Percentiles rank a stretch among this genome's conserved stretches.
These are phyloP conservation scores for Parasitella parasitica DNA, from an alignment of 371 early-diverging fungal species.

Conservation along the genomic window DNA sequence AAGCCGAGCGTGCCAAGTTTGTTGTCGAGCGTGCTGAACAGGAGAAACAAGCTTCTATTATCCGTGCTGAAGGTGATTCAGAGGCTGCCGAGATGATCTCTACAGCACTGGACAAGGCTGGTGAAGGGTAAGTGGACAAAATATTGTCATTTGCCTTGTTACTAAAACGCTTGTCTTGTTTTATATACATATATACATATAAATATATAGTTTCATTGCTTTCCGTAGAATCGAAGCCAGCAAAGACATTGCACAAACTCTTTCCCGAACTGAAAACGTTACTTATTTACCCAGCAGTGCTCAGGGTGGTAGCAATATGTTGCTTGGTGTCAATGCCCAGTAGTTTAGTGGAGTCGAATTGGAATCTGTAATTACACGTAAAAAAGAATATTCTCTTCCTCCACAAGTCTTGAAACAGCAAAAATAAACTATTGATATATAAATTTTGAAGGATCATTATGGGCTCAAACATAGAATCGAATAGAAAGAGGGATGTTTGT, in stretches of 20 bases:
- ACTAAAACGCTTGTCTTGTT: not conserved
- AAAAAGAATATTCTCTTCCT: too few species aligned
- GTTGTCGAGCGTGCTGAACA: slow-evolving; percentile 95
- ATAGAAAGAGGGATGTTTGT: too few species aligned
- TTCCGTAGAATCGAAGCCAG: slow-evolving; percentile 97
- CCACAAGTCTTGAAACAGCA: too few species aligned
- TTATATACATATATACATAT: too few species aligned
- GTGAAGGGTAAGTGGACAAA: slow-evolving; percentile 43
- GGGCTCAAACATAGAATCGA: too few species aligned
- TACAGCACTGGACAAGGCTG: slow-evolving; percentile 85
- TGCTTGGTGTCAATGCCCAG: slow-evolving; percentile 48
- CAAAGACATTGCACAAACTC: slow-evolving; percentile 93
- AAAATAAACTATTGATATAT: too few species aligned
- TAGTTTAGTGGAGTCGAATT: not conserved
- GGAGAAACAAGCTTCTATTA: slow-evolving; percentile 94
- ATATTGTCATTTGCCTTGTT: not conserved
- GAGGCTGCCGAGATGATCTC: slow-evolving; percentile 90
- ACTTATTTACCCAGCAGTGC: slow-evolving; percentile 85
- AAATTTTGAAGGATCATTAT: too few species aligned
- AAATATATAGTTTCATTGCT: slow-evolving; percentile 79
- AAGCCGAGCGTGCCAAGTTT: slow-evolving; percentile 96
- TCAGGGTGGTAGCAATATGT: slow-evolving; percentile 51
- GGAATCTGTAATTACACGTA: not conserved
- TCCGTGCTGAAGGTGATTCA: slow-evolving; percentile 98
- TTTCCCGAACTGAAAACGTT: slow-evolving; percentile 82